Evolutionary conservation across 805 yeast genomes (phyloP).

Genomic region (Wickerhamiella parazyma): DNA sequence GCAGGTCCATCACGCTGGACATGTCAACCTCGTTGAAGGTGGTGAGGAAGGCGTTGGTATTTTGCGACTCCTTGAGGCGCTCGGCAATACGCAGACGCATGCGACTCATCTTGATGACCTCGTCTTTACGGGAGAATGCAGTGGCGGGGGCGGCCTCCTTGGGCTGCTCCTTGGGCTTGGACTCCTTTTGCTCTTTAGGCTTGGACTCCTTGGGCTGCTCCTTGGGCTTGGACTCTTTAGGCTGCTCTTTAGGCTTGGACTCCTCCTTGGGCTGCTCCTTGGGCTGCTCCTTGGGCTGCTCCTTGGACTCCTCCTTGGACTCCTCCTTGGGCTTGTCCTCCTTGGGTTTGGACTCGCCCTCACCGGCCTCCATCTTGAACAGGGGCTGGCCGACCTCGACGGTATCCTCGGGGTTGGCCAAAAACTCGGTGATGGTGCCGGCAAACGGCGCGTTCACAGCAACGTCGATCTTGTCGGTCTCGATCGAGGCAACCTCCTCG

Average conservation of each 20-base stretch:
- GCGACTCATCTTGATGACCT: slow-evolving; percentile 95
- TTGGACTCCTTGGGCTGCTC: slow-evolving; percentile 22
- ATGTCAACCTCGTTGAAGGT: slow-evolving; percentile 98
- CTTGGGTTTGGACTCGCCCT: slow-evolving; percentile 42
- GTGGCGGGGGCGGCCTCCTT: slow-evolving; percentile 24
- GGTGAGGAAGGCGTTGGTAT: slow-evolving; percentile 95
- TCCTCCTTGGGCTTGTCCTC: slow-evolving; percentile 22
- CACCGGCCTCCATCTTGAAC: slow-evolving; percentile 69
- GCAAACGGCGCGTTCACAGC: slow-evolving; percentile 90
- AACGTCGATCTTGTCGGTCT: slow-evolving; percentile 95
- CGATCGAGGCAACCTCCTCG: slow-evolving; percentile 90
- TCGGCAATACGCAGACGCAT: slow-evolving; percentile 98
- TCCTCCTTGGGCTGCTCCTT: slow-evolving; percentile 20
- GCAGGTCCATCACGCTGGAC: slow-evolving; percentile 81
- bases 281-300: slow-evolving; percentile 16
- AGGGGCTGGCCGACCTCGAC: slow-evolving; percentile 93
- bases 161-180: slow-evolving; percentile 25
- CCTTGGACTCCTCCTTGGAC: slow-evolving; percentile 18
- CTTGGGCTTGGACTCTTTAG: no score
- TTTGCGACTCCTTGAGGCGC: slow-evolving; percentile 97
- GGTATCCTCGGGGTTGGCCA: slow-evolving; percentile 77
- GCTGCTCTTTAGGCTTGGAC: no score
- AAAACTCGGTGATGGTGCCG: slow-evolving; percentile 76
- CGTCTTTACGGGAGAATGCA: slow-evolving; percentile 67
- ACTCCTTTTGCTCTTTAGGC: slow-evolving; percentile 18